Evolutionary conservation across 441 rosid species (phyloP), one percentile per base, ranked within the genome.

Genomic region (Codiaeum variegatum): DNA sequence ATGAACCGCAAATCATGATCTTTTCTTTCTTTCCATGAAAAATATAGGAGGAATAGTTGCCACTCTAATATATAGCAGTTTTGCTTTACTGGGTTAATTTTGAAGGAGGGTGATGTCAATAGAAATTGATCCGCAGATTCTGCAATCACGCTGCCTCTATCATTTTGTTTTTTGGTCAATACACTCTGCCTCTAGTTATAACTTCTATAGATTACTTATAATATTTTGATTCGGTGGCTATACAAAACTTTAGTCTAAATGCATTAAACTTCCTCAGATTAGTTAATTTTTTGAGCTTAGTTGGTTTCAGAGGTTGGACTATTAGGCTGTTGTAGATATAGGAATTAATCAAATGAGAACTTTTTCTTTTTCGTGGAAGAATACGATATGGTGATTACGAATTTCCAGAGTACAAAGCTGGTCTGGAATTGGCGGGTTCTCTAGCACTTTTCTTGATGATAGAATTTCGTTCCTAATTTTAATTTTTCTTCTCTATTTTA

Each of bases 381-480:
- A 21, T 38, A 23, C 38, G 31, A 6, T 34, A 36, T 49, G 6
- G 28, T 56, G 36, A 29, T 56, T 56, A 6, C 55, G 72, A 47
- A 51, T 29, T 69, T 15, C 29, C 55, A 1, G 65, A 38, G 59
- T 19, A 58, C 24, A 42, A 56, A 47, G 61, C 2, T 61, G 26
- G 16, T 47, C 8, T 29, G 42, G 21, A 44, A 13, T 70, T 42
- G 18, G n/a, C 23, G 13, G 19, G 59, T 21, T 12, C n/a, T 0
- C 16, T 42, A 51, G 38, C 28, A 23, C 1, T 34, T 28, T 46
- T 32, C 24, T 59, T 29, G 13, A 46, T 23, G 55, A 28, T 74
- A 69, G 67, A 26, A 69, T 55, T 9, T 28, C 21, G 46, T 70
- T 8, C 59, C 42, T 59, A 59, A n/a, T 65, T 28, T 70, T 72